Evolutionary conservation across 768 basidiomycete genomes (phyloP), one percentile per base, ranked within the genome.

Genomic region (Lentinula boryana): DNA sequence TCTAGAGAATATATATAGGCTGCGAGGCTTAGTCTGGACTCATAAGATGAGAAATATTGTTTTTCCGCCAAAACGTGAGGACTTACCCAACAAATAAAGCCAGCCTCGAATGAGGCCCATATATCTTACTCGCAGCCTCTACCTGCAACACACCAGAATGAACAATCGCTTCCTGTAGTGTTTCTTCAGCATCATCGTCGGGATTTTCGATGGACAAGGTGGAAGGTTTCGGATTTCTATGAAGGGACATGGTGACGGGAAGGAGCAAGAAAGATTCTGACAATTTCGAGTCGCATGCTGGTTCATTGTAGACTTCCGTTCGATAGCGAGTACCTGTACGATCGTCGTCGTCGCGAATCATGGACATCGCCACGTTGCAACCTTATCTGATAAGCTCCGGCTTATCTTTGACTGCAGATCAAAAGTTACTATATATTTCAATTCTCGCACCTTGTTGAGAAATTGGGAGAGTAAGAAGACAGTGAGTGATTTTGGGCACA

Each of bases 1-100:
- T 91, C 89, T 33, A 92, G 77, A 0, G 88, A 88, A 70, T 91
- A 92, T 60, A 90, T 85, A 69, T 89, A 92, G 1, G 88, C 82
- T 0, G 87, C 86, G 0, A 89, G 79, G 13, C 78, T 88, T 60
- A 91, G 70, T 56, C 85, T 79, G 58, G 0, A 56, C 38, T 52
- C 46, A 16, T 13, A 1, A 52, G 43, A 60, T 55, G 3, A 58
- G 38, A 6, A 35, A 48, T 53, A 43, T 49, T 2, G 46, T 33
- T 5, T 1, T 38, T 13, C 13, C 13, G 0, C 7, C 36, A 1
- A 38, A 38, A 38, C 5, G 36, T 13, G 7, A 38, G 4, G 9
- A 68, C 73, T 55, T 58, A 86, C 87, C 85, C 78, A 44, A 83
- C 70, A 68, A 87, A 88, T 23, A 88, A 72, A 43, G 75, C 72